Percentiles rank a stretch among this genome's conserved stretches.
Evolutionary conservation across 1,284 basidiomycete species (phyloP).

Genomic region (Apiotrichum gamsii): DNA sequence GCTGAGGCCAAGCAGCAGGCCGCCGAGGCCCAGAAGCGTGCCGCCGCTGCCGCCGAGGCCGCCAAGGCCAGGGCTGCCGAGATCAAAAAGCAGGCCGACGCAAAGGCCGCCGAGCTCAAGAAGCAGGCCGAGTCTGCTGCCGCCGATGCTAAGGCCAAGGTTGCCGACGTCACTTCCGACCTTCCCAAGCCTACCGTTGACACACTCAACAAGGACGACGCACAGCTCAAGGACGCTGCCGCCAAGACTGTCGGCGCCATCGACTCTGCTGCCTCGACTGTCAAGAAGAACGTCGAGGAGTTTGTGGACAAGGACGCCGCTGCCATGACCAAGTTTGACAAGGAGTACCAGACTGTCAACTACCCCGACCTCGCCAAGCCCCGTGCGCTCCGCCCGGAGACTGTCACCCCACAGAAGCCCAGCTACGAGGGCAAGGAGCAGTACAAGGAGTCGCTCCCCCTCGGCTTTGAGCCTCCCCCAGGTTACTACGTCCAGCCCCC

Average conservation of each 20-base stretch:
- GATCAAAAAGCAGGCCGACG: slow-evolving; percentile 11
- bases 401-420: slow-evolving; percentile 40
- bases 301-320: slow-evolving; percentile 1
- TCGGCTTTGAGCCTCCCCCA: slow-evolving; percentile 86
- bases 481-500: slow-evolving; percentile 57
- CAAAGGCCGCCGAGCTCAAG: slow-evolving; percentile 22
- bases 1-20: slow-evolving; percentile 8
- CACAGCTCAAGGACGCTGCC: slow-evolving; percentile 25
- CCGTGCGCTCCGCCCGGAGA: slow-evolving; percentile 42
- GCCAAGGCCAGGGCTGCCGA: slow-evolving; percentile 48
- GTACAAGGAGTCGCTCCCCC: slow-evolving; percentile 67
- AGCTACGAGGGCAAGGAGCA: slow-evolving; percentile 50
- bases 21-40: slow-evolving; percentile 27
- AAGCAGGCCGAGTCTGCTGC: slow-evolving; percentile 31
- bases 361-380: slow-evolving; percentile 32
- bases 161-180: slow-evolving; percentile 20
- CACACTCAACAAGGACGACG: slow-evolving; percentile 15
- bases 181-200: slow-evolving; percentile 38
- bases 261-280: slow-evolving; percentile 14
- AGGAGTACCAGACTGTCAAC: slow-evolving; percentile 14
- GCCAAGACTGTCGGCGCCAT: slow-evolving; percentile 25
- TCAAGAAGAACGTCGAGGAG: slow-evolving; percentile 20
- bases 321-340: slow-evolving; percentile 11
- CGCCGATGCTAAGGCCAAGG: too few species aligned
- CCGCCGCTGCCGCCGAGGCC: too few species aligned